phyloP scores from a whole-genome alignment of 2,329 filamentous ascomycete genomes.

The Cercospora sp. region DNA sequence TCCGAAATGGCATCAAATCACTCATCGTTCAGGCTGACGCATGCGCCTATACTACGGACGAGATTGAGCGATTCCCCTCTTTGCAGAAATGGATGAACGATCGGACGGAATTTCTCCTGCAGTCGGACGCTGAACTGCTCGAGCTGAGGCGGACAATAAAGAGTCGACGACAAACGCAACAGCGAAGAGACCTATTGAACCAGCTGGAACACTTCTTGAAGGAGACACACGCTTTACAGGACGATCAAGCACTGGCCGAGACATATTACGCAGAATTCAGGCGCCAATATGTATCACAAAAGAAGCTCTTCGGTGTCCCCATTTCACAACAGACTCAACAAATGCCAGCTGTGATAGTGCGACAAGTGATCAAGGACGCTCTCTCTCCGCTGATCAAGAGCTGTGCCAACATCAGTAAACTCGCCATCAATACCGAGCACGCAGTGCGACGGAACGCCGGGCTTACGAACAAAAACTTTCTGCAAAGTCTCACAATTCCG shows the following conservation, averaged over 20 bases:
- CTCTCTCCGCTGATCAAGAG: background rate
- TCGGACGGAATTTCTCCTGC: background rate
- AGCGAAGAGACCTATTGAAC: background rate
- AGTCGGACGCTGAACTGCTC: background rate
- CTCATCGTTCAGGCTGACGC: conserved; percentile 1
- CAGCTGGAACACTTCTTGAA: background rate
- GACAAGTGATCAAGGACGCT: background rate
- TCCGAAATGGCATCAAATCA: background rate
- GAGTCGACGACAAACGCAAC: background rate
- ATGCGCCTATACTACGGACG: background rate
- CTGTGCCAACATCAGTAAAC: background rate
- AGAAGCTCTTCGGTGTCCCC: background rate
- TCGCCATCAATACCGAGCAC: background rate
- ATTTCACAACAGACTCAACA: background rate
- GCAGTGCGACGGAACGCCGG: conserved; percentile 1
- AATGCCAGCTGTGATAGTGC: background rate
- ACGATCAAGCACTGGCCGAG: background rate
- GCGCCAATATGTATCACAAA: background rate
- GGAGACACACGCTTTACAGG: background rate
- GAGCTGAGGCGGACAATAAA: background rate
- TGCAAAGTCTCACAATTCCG: background rate
- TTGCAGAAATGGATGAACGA: background rate
- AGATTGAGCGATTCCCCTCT: background rate
- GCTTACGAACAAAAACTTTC: background rate
- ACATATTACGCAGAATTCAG: background rate